These are phyloP conservation scores for Tetrapisispora taiwanensis DNA, from an alignment of 805 yeast species.

Conservation along the genomic window DNA sequence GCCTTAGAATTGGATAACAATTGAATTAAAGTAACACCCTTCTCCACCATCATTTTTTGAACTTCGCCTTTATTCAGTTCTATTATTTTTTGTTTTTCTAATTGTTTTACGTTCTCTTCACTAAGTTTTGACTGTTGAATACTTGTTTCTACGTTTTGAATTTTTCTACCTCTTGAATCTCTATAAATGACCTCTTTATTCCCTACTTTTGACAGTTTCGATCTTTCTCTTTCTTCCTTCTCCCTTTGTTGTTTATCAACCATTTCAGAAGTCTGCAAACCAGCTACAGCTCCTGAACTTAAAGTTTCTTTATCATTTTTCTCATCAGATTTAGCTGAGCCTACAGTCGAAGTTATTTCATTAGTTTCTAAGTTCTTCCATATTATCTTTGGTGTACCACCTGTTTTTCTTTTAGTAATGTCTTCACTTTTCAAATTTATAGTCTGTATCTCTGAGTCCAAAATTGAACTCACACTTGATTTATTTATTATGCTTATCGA, in stretches of 20 bases:
- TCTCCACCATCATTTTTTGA: conserved; percentile 21
- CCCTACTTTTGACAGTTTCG: conserved; percentile 5
- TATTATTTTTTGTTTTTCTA: conserved; percentile 28
- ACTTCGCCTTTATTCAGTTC: conserved; percentile 30
- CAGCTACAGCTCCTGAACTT: conserved; percentile 32
- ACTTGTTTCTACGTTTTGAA: conserved; percentile 26
- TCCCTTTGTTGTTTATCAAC: conserved; percentile 30
- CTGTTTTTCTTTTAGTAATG: neutral
- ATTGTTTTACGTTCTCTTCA: conserved; percentile 23
- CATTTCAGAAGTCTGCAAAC: conserved; percentile 39
- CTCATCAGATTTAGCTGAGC: neutral
- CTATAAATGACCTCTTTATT: conserved; percentile 40
- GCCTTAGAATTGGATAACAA: neutral
- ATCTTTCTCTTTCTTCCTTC: conserved; percentile 22
- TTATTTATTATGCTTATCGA: conserved; percentile 15
- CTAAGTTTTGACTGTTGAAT: conserved; percentile 13
- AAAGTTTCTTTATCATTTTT: conserved; percentile 5
- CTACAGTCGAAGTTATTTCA: conserved; percentile 5
- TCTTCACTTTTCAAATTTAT: no score
- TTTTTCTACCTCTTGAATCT: conserved; percentile 49
- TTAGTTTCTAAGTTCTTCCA: conserved; percentile 27
- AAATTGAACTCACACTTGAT: conserved; percentile 3
- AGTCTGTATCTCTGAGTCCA: conserved; percentile 1
- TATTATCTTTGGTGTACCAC: neutral
- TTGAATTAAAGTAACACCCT: neutral